Conservation (phyloP, 2,329 filamentous ascomycete species). For the Penicillium sp. region DNA sequence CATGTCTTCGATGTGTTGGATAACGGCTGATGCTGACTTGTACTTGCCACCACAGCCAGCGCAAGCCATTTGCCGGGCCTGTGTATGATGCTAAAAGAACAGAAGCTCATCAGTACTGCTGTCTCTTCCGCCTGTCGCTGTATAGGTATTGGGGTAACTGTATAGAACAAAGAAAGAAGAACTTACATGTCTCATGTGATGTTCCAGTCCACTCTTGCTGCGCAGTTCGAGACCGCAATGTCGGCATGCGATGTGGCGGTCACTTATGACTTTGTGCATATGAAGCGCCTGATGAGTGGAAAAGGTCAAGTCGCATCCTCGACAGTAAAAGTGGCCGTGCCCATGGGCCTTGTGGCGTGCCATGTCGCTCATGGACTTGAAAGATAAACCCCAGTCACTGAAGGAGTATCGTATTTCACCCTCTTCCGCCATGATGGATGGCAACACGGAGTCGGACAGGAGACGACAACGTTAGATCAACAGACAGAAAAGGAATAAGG, state of each 20-base stretch:
- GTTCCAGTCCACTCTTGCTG: conserved; percentile 49
- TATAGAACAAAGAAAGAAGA: background rate
- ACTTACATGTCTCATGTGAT: conserved; percentile 52
- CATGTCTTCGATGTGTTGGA: conserved; percentile 54
- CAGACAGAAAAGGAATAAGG: background rate
- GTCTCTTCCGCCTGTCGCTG: background rate
- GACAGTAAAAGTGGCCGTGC: conserved; percentile 42
- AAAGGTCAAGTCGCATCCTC: conserved; percentile 46
- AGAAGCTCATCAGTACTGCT: background rate
- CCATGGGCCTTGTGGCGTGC: conserved; percentile 49
- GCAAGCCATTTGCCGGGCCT: conserved; percentile 51
- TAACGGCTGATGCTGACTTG: conserved; percentile 46
- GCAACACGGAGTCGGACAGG: too few species aligned
- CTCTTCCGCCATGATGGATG: background rate
- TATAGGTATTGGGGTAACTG: background rate
- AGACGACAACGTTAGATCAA: too few species aligned
- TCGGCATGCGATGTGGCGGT: conserved; percentile 53
- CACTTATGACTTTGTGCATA: conserved; percentile 48
- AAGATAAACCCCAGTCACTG: conserved; percentile 45
- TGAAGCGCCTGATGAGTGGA: conserved; percentile 44
- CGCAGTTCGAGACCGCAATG: conserved; percentile 57
- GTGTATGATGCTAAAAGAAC: conserved; percentile 44
- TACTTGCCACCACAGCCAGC: conserved; percentile 47
- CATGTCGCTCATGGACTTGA: conserved; percentile 47
- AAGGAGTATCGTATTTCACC: conserved; percentile 44